These are phyloP conservation scores for Microdochium nivale DNA, from an alignment of 2,329 filamentous ascomycete species.

Conservation along the genomic window DNA sequence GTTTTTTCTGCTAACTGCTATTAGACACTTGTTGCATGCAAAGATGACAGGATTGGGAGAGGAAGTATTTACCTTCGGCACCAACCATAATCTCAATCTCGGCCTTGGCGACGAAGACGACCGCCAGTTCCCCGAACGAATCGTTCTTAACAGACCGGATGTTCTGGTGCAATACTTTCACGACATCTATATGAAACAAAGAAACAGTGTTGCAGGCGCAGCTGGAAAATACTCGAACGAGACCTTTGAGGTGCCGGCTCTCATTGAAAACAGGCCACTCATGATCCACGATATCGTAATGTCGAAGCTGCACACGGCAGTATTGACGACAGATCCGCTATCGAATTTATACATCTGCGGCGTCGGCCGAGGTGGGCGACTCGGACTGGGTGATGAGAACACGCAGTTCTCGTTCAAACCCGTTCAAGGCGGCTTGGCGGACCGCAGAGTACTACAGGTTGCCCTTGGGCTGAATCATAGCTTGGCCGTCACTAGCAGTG, in stretches of 20 bases:
- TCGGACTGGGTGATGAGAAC: slow-evolving; percentile 83
- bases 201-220: slow-evolving; percentile 8
- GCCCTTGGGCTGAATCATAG: slow-evolving; percentile 89
- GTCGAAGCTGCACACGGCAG: slow-evolving; percentile 85
- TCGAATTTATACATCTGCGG: slow-evolving; percentile 91
- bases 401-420: slow-evolving; percentile 82
- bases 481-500: slow-evolving; percentile 72
- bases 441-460: slow-evolving; percentile 67
- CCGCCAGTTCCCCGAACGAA: slow-evolving; percentile 82
- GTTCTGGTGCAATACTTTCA: slow-evolving; percentile 69
- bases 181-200: slow-evolving; percentile 52
- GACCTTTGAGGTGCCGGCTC: slow-evolving; percentile 52
- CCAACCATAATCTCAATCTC: slow-evolving; percentile 89
- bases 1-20: slow-evolving; percentile 19
- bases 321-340: slow-evolving; percentile 78
- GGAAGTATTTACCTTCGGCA: slow-evolving; percentile 89
- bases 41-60: slow-evolving; percentile 47
- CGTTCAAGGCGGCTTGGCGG: slow-evolving; percentile 66
- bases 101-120: slow-evolving; percentile 96
- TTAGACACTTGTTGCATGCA: slow-evolving; percentile 1
- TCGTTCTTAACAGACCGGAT: slow-evolving; percentile 67
- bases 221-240: slow-evolving; percentile 6
- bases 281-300: slow-evolving; percentile 74
- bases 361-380: slow-evolving; percentile 79
- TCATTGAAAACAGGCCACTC: slow-evolving; percentile 65